Evolutionary conservation across 169 alveolate genomes (phyloP).

Genomic region (Babesia ovis): DNA sequence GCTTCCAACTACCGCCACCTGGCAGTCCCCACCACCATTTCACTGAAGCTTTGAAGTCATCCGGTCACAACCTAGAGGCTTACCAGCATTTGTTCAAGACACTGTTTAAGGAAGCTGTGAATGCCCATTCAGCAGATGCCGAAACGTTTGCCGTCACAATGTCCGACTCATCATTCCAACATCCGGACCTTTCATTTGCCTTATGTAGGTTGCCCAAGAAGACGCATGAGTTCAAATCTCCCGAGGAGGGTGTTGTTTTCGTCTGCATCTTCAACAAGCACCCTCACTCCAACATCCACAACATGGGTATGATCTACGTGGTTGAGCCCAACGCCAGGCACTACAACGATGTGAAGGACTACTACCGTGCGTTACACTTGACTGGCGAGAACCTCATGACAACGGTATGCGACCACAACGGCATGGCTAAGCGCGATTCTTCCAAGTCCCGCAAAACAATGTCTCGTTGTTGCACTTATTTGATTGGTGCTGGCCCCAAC

Average conservation of each 20-base stretch:
- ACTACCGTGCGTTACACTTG: constrained; percentile 69
- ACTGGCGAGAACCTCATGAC: constrained; percentile 81
- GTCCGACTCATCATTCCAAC: constrained; percentile 28
- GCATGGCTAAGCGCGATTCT: constrained; percentile 77
- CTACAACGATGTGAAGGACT: constrained; percentile 64
- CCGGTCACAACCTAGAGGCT: constrained; percentile 67
- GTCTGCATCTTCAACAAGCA: constrained; percentile 50
- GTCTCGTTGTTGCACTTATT: constrained; percentile 72
- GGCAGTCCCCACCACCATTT: constrained; percentile 69
- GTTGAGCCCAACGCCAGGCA: constrained; percentile 75
- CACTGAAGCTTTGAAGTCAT: constrained; percentile 50
- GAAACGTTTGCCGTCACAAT: constrained; percentile 17
- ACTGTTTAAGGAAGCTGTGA: constrained; percentile 29
- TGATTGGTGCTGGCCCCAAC: constrained; percentile 68
- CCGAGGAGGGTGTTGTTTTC: constrained; percentile 61
- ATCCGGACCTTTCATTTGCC: constrained; percentile 44
- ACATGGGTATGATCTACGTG: constrained; percentile 72
- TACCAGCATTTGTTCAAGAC: constrained; percentile 65
- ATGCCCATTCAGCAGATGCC: constrained; percentile 16
- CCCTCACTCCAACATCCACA: constrained; percentile 54
- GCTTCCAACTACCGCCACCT: constrained; percentile 56
- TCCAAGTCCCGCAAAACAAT: constrained; percentile 66
- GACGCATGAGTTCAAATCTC: constrained; percentile 44
- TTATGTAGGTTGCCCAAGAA: constrained; percentile 60
- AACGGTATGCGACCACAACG: constrained; percentile 81